These are phyloP conservation scores for Fusarium beomiforme DNA, from an alignment of 2,329 filamentous ascomycete genomes.

Conservation along the genomic window DNA sequence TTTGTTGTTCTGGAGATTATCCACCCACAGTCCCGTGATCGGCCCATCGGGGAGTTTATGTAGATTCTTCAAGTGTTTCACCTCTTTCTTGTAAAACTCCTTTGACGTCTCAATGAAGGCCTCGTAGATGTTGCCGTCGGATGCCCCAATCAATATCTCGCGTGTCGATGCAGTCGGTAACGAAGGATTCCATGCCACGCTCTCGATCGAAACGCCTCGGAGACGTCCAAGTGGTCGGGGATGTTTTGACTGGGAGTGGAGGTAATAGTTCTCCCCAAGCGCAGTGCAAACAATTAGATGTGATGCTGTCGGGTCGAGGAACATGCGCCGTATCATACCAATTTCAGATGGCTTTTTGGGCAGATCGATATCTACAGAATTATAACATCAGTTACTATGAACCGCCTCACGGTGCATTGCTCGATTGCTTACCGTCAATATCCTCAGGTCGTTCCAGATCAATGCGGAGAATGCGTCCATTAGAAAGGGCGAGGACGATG, in stretches of 20 bases:
- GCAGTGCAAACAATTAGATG: conserved; percentile 93
- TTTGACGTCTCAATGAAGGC: conserved; percentile 92
- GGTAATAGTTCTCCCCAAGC: conserved; percentile 95
- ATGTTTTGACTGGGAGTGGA: conserved; percentile 92
- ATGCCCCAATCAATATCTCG: conserved; percentile 90
- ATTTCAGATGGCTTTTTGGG: conserved; percentile 92
- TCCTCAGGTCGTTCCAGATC: conserved; percentile 93
- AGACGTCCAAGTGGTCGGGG: conserved; percentile 84
- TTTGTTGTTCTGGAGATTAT: conserved; percentile 74
- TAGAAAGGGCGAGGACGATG: conserved; percentile 89
- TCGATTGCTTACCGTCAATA: conserved; percentile 76
- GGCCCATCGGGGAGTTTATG: conserved; percentile 85
- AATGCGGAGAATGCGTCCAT: conserved; percentile 91
- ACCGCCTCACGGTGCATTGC: not conserved
- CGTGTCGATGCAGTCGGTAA: conserved; percentile 92
- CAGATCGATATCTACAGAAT: conserved; percentile 84
- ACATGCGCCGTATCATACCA: conserved; percentile 93
- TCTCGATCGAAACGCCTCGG: conserved; percentile 88
- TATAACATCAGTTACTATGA: conserved; percentile 16
- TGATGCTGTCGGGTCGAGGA: conserved; percentile 95
- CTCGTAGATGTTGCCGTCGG: conserved; percentile 96
- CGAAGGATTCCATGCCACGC: conserved; percentile 93
- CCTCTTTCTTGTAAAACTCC: conserved; percentile 95
- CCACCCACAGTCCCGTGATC: conserved; percentile 87
- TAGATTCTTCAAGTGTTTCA: conserved; percentile 87